A percentile compares a stretch with the other conserved stretches of the same genome.
Evolutionary conservation across 768 basidiomycete genomes (phyloP).

Genomic region (Rhodotorula diobovata): DNA sequence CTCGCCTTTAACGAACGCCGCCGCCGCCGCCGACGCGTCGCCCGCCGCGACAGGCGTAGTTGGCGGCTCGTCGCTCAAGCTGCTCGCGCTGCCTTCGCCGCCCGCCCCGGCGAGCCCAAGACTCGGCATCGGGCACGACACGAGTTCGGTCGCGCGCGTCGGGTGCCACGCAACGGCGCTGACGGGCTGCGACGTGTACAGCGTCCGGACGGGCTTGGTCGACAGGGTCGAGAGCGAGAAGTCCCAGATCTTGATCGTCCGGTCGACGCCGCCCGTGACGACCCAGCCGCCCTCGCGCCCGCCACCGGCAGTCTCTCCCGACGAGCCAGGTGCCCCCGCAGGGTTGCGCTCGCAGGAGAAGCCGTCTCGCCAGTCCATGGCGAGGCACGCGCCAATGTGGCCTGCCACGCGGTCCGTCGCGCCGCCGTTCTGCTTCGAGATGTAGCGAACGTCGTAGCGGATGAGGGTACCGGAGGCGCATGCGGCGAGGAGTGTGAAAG

Average conservation of each 20-base stretch:
- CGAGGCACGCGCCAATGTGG: constrained; percentile 34
- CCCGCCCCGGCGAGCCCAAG: constrained; percentile 1
- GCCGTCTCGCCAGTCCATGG: constrained; percentile 40
- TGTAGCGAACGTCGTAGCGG: constrained; percentile 37
- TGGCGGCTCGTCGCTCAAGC: neutral
- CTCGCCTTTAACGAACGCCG: neutral
- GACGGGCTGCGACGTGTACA: constrained; percentile 29
- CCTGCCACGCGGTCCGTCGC: constrained; percentile 38
- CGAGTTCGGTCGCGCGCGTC: constrained; percentile 27
- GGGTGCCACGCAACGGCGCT: constrained; percentile 37
- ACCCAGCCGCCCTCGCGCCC: constrained; percentile 39
- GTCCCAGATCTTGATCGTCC: constrained; percentile 41
- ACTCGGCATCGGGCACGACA: constrained; percentile 21
- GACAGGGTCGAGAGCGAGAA: constrained; percentile 24
- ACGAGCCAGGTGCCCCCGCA: neutral
- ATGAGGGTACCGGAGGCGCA: constrained; percentile 37
- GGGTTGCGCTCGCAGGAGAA: constrained; percentile 6
- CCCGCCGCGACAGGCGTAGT: constrained; percentile 1
- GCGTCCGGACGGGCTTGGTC: constrained; percentile 33
- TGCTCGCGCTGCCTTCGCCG: constrained; percentile 11
- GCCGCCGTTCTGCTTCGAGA: constrained; percentile 23
- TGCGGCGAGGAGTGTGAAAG: constrained; percentile 35
- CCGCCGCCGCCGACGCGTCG: neutral
- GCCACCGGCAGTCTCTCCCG: constrained; percentile 18
- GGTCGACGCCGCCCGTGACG: constrained; percentile 39